Conservation (phyloP, 2,329 filamentous ascomycete species). For the Metarhizium rileyi region DNA sequence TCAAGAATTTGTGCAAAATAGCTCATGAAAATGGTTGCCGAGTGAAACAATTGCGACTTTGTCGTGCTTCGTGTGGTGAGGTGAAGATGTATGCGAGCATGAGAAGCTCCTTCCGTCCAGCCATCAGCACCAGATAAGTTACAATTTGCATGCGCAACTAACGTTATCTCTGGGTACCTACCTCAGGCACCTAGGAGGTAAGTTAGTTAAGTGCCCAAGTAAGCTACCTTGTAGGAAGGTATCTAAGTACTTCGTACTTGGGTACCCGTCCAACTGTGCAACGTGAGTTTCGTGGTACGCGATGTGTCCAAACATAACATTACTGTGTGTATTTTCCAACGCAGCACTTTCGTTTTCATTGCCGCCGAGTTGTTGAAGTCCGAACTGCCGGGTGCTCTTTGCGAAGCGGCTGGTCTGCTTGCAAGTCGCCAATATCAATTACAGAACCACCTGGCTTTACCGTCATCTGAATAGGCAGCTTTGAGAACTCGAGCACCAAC, state of each 20-base stretch:
- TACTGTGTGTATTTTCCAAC: neutral
- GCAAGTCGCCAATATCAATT: neutral
- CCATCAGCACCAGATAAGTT: neutral
- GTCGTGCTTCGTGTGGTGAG: neutral
- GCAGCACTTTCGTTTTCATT: neutral
- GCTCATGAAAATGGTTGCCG: neutral
- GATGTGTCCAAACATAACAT: neutral
- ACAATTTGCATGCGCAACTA: too few species aligned
- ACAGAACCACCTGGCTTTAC: neutral
- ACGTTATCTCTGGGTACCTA: too few species aligned
- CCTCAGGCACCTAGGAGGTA: too few species aligned
- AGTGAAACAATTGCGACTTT: neutral
- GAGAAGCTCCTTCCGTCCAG: neutral
- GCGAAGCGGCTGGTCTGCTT: neutral
- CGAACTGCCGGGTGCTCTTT: neutral
- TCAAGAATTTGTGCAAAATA: neutral
- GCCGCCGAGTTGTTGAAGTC: neutral
- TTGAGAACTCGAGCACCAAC: neutral
- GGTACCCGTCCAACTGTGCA: neutral
- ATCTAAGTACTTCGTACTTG: too few species aligned
- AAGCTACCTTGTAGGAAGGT: too few species aligned
- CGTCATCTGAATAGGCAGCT: neutral
- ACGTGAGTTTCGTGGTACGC: neutral
- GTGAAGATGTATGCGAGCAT: neutral
- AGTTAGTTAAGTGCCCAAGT: too few species aligned